phyloP scores from a whole-genome alignment of 1,284 basidiomycete genomes.

The Erythrobasidium hasegawianum region DNA sequence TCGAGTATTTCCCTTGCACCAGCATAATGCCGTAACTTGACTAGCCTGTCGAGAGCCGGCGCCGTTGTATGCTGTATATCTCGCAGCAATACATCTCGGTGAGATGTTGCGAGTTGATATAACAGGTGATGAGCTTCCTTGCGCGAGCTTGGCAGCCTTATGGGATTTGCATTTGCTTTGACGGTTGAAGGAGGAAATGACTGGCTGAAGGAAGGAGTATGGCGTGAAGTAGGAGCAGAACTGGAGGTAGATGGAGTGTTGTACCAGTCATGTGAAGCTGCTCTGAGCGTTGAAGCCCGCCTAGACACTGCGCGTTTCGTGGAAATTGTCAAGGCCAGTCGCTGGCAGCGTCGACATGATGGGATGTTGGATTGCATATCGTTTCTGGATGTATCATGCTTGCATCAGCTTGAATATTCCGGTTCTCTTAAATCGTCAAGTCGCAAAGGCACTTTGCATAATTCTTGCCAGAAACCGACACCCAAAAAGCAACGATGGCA shows the following conservation, averaged over 20 bases:
- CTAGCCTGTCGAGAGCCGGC: conserved; percentile 16
- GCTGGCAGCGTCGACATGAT: too few species aligned
- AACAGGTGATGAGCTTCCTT: conserved; percentile 2
- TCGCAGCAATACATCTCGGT: neutral
- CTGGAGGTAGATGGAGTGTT: too few species aligned
- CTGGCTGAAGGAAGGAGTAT: neutral
- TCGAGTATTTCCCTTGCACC: conserved; percentile 23
- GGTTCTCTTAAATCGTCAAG: neutral
- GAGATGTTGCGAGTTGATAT: too few species aligned
- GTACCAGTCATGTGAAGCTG: too few species aligned
- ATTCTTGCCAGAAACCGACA: too few species aligned
- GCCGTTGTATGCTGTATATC: conserved; percentile 5
- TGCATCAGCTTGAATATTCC: too few species aligned
- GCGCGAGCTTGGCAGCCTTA: too few species aligned
- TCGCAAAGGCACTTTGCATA: neutral
- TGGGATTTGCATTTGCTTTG: neutral
- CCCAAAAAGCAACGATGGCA: conserved; percentile 15
- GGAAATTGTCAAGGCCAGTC: too few species aligned
- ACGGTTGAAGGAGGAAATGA: neutral
- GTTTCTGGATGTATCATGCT: too few species aligned
- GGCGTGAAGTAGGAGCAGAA: neutral
- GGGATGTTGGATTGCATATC: too few species aligned
- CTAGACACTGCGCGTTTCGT: too few species aligned
- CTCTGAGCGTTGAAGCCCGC: too few species aligned
- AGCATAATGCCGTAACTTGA: conserved; percentile 25